Evolutionary conservation across 2,329 filamentous ascomycete species (phyloP).

Genomic region (Aureobasidium sp.): DNA sequence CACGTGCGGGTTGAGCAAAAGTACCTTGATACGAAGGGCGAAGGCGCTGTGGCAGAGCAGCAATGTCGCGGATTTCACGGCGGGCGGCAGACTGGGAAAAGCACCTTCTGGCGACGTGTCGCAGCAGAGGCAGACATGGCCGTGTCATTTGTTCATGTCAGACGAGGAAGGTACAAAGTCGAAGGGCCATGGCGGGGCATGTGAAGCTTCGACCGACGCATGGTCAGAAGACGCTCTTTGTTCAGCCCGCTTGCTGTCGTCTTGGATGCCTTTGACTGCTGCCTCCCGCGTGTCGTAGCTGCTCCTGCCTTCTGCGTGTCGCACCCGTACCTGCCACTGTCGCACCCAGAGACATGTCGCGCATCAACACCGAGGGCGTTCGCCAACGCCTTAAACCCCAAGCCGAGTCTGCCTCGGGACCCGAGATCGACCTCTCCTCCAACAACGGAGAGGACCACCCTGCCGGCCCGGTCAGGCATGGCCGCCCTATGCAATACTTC

Average conservation of each 20-base stretch:
- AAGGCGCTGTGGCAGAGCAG: constrained; percentile 46
- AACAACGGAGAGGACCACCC: constrained; percentile 18
- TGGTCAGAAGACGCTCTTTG: neutral
- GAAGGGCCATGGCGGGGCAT: neutral
- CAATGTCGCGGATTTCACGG: constrained; percentile 43
- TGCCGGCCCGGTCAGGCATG: constrained; percentile 33
- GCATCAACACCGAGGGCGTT: constrained; percentile 4
- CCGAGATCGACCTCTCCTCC: constrained; percentile 11
- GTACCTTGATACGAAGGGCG: constrained; percentile 58
- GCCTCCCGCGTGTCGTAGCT: neutral
- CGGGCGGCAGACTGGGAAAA: constrained; percentile 43
- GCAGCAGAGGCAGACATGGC: constrained; percentile 20
- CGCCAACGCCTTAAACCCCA: neutral
- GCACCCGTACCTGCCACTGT: neutral
- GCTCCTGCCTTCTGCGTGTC: neutral
- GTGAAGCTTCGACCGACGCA: neutral
- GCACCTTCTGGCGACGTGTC: constrained; percentile 23
- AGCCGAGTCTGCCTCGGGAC: neutral
- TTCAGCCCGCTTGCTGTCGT: neutral
- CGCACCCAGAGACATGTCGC: constrained; percentile 8
- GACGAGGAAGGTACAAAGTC: neutral
- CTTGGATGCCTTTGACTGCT: neutral
- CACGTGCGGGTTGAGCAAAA: constrained; percentile 16
- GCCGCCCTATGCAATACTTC: constrained; percentile 32
- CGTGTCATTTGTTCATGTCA: constrained; percentile 25